Conservation (phyloP, 2,329 filamentous ascomycete genomes). For the Fonsecaea erecta region DNA sequence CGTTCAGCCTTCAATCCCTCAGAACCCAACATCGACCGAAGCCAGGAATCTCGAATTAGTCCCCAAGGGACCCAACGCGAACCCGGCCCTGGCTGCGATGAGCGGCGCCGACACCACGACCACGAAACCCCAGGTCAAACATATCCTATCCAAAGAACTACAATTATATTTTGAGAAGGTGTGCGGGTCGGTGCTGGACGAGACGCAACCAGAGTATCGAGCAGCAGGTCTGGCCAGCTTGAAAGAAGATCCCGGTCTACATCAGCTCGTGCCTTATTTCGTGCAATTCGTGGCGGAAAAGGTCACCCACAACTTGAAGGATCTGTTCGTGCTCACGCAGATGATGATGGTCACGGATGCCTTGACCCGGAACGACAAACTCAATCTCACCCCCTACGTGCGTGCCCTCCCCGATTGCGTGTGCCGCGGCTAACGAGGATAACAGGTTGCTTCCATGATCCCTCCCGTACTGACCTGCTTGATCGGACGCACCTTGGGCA, state of each 20-base stretch:
- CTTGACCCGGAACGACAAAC: slow-evolving; percentile 78
- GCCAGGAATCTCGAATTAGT: slow-evolving; percentile 82
- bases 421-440: slow-evolving; percentile 4
- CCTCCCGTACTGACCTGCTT: slow-evolving; percentile 91
- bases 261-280: slow-evolving; percentile 95
- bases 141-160: slow-evolving; percentile 93
- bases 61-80: slow-evolving; percentile 86
- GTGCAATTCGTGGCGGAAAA: slow-evolving; percentile 95
- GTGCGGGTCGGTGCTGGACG: slow-evolving; percentile 83
- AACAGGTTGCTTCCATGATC: slow-evolving; percentile 67
- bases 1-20: slow-evolving; percentile 92
- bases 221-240: slow-evolving; percentile 85
- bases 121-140: slow-evolving; percentile 90
- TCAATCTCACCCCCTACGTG: slow-evolving; percentile 74
- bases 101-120: slow-evolving; percentile 81
- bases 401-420: slow-evolving; percentile 32
- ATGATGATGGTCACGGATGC: slow-evolving; percentile 91
- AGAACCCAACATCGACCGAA: slow-evolving; percentile 89
- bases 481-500: slow-evolving; percentile 78
- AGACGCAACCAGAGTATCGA: slow-evolving; percentile 83
- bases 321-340: slow-evolving; percentile 83
- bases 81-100: slow-evolving; percentile 80
- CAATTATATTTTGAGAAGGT: slow-evolving; percentile 98
- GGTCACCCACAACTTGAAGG: slow-evolving; percentile 90
- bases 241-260: slow-evolving; percentile 84